phyloP scores from a whole-genome alignment of 768 basidiomycete species.

The Chiua virens region DNA sequence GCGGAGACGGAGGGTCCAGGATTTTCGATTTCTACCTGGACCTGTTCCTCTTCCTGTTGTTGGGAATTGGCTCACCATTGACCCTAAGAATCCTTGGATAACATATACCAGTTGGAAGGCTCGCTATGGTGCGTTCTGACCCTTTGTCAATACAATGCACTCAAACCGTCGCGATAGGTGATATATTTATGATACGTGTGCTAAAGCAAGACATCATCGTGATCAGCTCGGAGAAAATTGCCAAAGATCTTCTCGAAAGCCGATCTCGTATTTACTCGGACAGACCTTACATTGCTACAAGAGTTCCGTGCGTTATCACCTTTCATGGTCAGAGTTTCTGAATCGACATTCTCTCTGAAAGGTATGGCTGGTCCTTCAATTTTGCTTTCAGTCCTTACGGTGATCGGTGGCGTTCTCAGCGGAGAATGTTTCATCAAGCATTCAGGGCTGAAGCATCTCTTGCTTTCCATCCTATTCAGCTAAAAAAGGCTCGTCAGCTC shows the following conservation, averaged over 20 bases:
- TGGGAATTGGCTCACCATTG: slow-evolving; percentile 28
- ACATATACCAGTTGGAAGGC: slow-evolving; percentile 36
- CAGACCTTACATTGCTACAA: slow-evolving; percentile 2
- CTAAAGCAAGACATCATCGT: slow-evolving; percentile 23
- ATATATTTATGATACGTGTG: background rate
- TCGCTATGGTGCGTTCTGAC: slow-evolving; percentile 27
- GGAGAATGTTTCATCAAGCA: slow-evolving; percentile 29
- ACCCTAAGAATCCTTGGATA: slow-evolving; percentile 32
- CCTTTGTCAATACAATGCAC: no score
- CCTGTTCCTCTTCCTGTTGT: slow-evolving; percentile 31
- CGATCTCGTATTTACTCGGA: slow-evolving; percentile 30
- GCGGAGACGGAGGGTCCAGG: background rate
- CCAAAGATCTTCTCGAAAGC: slow-evolving; percentile 26
- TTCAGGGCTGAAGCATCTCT: slow-evolving; percentile 17
- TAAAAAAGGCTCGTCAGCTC: background rate
- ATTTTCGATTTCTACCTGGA: slow-evolving; percentile 28
- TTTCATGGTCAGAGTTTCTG: no score
- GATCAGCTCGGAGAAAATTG: slow-evolving; percentile 29
- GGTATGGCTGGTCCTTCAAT: no score
- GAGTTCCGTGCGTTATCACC: no score
- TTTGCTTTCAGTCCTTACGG: slow-evolving; percentile 18
- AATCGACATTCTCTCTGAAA: no score
- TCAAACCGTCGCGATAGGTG: no score
- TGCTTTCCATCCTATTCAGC: background rate
- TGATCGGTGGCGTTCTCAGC: slow-evolving; percentile 31